Percentiles rank a stretch among this genome's conserved stretches.
Conservation (phyloP, 208 protist genomes). For the Crithidia thermophila region DNA sequence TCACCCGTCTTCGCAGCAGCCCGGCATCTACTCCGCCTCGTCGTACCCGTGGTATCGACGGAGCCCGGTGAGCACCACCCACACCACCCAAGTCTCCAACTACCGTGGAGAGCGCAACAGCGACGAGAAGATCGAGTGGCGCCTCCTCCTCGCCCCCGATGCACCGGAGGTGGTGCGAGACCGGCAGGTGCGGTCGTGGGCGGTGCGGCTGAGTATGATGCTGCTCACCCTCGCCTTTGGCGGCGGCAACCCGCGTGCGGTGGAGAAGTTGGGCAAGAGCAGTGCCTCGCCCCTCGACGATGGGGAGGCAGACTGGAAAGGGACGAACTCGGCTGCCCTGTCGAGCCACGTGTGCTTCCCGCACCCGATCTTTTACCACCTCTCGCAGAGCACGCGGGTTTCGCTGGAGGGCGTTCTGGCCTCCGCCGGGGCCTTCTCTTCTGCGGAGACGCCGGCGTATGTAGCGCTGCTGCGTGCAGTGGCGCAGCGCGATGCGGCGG, state of each 20-base stretch:
- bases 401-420: conserved; percentile 9
- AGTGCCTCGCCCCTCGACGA: not conserved
- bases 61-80: conserved; percentile 6
- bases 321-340: conserved; percentile 12
- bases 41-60: conserved; percentile 29
- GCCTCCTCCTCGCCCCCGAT: not conserved
- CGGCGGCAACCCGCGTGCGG: conserved; percentile 21
- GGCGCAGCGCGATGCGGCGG: conserved; percentile 28
- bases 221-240: conserved; percentile 29
- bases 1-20: not conserved
- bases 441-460: conserved; percentile 13
- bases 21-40: not conserved
- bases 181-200: conserved; percentile 14
- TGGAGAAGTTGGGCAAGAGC: not conserved
- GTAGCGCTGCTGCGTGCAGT: conserved; percentile 11
- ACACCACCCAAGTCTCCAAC: not conserved
- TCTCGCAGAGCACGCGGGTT: conserved; percentile 21
- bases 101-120: not conserved
- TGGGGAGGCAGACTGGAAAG: conserved; percentile 11
- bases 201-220: conserved; percentile 24
- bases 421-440: not conserved
- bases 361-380: conserved; percentile 7
- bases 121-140: conserved; percentile 10
- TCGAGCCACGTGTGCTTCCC: conserved; percentile 27
- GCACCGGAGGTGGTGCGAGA: conserved; percentile 7